Evolutionary conservation across 1,284 basidiomycete species (phyloP).

Genomic region (Fomitiporia mediterranea): DNA sequence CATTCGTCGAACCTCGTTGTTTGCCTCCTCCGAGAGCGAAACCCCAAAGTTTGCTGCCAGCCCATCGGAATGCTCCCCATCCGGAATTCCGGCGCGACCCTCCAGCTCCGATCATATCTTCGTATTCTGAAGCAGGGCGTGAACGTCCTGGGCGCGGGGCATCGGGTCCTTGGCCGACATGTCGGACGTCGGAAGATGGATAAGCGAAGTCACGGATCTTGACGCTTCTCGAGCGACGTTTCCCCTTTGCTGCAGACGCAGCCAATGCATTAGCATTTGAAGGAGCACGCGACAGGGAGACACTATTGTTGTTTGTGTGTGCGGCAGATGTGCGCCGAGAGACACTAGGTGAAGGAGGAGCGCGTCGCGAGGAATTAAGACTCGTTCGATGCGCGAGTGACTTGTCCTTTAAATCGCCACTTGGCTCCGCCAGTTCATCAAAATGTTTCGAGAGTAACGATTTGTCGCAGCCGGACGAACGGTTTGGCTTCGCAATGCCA

Average conservation of each 20-base stretch:
- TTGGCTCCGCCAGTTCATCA: not conserved
- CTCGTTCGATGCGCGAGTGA: constrained; percentile 21
- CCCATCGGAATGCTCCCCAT: constrained; percentile 43
- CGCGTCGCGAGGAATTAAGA: constrained; percentile 53
- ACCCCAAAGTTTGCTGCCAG: constrained; percentile 24
- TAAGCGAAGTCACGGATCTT: constrained; percentile 65
- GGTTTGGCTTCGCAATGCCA: not conserved
- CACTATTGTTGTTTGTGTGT: not conserved
- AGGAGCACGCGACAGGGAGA: constrained; percentile 3
- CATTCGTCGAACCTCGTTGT: constrained; percentile 6
- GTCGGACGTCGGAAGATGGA: constrained; percentile 45
- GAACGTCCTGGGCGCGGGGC: constrained; percentile 42
- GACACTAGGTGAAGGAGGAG: constrained; percentile 58
- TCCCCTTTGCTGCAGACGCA: not conserved
- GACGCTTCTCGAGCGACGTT: constrained; percentile 31
- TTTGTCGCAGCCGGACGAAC: not conserved
- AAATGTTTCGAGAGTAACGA: not conserved
- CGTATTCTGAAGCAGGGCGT: constrained; percentile 30
- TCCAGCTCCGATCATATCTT: constrained; percentile 25
- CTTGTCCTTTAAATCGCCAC: not conserved
- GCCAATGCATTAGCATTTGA: constrained; percentile 7
- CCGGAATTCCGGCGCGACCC: constrained; percentile 29
- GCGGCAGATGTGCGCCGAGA: constrained; percentile 36
- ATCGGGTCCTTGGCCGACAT: constrained; percentile 47
- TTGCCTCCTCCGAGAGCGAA: constrained; percentile 20